Base-by-base conservation (phyloP, 78 protist genomes). In the Dictyostelium brefeldianum region DNA sequence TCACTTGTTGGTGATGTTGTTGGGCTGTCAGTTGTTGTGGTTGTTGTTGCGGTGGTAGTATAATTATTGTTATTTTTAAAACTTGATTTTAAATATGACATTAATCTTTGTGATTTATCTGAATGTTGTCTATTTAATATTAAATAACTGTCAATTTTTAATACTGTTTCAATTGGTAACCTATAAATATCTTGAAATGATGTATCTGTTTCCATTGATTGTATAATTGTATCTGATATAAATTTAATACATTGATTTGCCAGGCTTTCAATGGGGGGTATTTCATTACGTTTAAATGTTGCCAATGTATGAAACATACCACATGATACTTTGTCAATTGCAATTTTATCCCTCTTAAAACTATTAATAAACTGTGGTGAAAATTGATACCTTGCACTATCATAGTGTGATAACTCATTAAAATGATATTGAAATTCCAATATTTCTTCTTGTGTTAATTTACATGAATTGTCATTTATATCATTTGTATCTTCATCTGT, bases 221-320 rank as follows among this genome's bases (percentile, higher is more conserved):
- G 22, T 41, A 71, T 27, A 8, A 71, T 71, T 41, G 41, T 71
- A n/a, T 71, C 54, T 9, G 57, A 71, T 9, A 71, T 71, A 46
- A 17, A 71, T 71, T 46, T 31, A 20, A 71, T 71, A 46, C 79
- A 71, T n/a, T 46, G 10, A 10, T 46, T 20, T 71, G 41, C 54
- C 12, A 71, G 50, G 8, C 54, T 20, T 14, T 71, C 54, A 7
- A 43, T 31, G 41, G 79, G 56, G 27, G 43, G 48, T 31, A 31
- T 31, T 67, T 67, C 47, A 67, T 4, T 15, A 15, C n/a, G 43
- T 31, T 46, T 15, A n/a, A n/a, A 6, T 5, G 79, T 71, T 46
- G 56, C 79, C 41, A 71, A 71, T 71, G 79, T 71, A 43, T 71
- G 79, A 71, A 71, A 43, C 20, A 36, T 22, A n/a, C 79, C 79